Conservation (phyloP, 495 filamentous ascomycete species). For the Hypoxylon perforatum region DNA sequence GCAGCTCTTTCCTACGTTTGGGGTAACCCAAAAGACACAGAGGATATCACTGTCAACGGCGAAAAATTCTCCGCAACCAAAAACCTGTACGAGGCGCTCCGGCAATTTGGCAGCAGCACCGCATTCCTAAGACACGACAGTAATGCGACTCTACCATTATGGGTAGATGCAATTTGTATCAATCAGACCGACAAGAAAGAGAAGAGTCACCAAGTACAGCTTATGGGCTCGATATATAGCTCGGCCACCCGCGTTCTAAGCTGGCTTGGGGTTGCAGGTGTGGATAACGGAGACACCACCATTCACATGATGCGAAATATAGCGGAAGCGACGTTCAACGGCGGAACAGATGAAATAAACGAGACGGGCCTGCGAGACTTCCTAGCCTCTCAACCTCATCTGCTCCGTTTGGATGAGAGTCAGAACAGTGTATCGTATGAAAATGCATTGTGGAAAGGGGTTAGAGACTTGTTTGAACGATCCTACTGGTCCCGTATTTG, state of each 20-base stretch:
- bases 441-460: too few relatives aligned
- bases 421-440: too few relatives aligned
- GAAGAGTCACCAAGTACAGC: conserved; percentile 20
- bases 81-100: conserved; percentile 4
- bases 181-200: conserved; percentile 23
- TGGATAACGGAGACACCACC: background rate
- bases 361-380: too few relatives aligned
- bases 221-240: conserved; percentile 33
- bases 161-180: conserved; percentile 36
- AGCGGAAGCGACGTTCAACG: too few relatives aligned
- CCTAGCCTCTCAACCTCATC: too few relatives aligned
- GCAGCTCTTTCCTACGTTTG: conserved; percentile 20
- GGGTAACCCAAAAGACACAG: background rate
- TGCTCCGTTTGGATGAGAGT: too few relatives aligned
- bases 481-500: too few relatives aligned
- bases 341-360: too few relatives aligned
- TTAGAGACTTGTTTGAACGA: too few relatives aligned
- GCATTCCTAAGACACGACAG: conserved; percentile 1
- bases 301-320: background rate
- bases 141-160: conserved; percentile 14
- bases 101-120: background rate
- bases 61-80: background rate
- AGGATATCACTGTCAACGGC: conserved; percentile 14
- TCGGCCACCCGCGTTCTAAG: conserved; percentile 13
- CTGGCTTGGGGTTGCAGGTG: conserved; percentile 18